phyloP scores from a whole-genome alignment of 2,329 filamentous ascomycete species.

The Pezicula radicicola region DNA sequence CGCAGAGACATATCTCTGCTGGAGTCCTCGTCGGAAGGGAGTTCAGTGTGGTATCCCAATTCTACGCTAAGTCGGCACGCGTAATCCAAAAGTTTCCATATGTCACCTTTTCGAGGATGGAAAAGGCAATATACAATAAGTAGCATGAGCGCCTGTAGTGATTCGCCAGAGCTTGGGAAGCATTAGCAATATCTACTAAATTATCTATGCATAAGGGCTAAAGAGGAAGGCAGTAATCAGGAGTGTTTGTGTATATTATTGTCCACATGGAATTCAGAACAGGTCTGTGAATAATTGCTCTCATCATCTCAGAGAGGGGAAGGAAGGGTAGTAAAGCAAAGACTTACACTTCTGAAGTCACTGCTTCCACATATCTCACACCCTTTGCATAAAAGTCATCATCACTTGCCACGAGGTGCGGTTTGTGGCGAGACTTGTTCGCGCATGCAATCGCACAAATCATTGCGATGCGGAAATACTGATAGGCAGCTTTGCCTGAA shows the following conservation, averaged over 20 bases:
- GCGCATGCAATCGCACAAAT: conserved; percentile 30
- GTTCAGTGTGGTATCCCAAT: conserved; percentile 24
- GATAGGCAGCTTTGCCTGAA: conserved; percentile 23
- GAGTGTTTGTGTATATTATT: conserved; percentile 34
- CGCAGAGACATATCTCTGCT: conserved; percentile 6
- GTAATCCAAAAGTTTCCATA: neutral
- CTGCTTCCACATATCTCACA: neutral
- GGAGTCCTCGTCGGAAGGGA: conserved; percentile 29
- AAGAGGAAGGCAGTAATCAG: too few species aligned
- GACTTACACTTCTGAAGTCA: neutral
- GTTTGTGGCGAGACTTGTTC: conserved; percentile 25
- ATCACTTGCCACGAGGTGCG: conserved; percentile 10
- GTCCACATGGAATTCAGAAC: conserved; percentile 75
- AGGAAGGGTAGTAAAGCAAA: conserved; percentile 9
- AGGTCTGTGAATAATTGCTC: conserved; percentile 75
- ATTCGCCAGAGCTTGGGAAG: neutral
- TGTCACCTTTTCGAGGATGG: neutral
- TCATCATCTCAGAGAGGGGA: conserved; percentile 59
- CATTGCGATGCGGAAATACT: conserved; percentile 30
- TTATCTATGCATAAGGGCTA: too few species aligned
- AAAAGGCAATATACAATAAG: neutral
- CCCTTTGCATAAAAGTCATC: neutral
- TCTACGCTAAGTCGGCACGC: neutral
- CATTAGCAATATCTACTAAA: too few species aligned
- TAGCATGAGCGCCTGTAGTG: neutral